Base-by-base conservation (phyloP, 2,329 filamentous ascomycete genomes). In the Aspergillus spinulosporus region DNA sequence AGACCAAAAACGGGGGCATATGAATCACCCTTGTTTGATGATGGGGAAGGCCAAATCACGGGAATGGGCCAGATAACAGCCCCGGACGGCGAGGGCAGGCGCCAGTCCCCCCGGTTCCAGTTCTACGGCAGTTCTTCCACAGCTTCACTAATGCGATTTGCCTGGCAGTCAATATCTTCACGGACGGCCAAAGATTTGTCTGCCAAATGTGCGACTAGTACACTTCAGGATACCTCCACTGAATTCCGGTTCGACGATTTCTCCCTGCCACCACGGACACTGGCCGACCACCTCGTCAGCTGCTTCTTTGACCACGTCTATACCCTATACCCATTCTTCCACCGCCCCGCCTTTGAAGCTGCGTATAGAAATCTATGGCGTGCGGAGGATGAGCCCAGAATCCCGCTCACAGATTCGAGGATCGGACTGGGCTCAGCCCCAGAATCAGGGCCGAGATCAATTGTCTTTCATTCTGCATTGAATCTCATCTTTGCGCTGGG, bases 241-340 rank as follows among this genome's bases (percentile, higher is more conserved):
- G 61, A 57, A 11, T 64, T 65, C 42, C 55, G 60, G 34, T 61
- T 68, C 8, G 66, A 69, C 14, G 67, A 74, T 8, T 76, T 74
- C 37, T 57, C 64, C 1, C 65, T 79, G 0, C 77, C 77, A 0
- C 74, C 77, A 1, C 72, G 21, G 21, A 21, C 21, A 21, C 21
- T 21, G 21, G 21, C 21, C 21, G 21, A 21, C 21, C 21, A 21
- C 37, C 65, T 79, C 1, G 40, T 79, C 2, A 59, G 69, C 3
- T 67, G 68, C 12, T 80, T 74, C 51, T 78, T 71, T 59, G 62
- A 74, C 11, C 61, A 68, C 6, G 65, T 79, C 1, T 74, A 74
- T 56, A 76, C 72, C 59, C 64, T 79, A 7, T 79, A 78, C 50
- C 78, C 78, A 0, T 74, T 78, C 54, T 74, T 80, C 50, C 72